A percentile compares a stretch with the other conserved stretches of the same genome.
Evolutionary conservation across 306 rosid genomes (phyloP).

Genomic region (Vicia villosa): DNA sequence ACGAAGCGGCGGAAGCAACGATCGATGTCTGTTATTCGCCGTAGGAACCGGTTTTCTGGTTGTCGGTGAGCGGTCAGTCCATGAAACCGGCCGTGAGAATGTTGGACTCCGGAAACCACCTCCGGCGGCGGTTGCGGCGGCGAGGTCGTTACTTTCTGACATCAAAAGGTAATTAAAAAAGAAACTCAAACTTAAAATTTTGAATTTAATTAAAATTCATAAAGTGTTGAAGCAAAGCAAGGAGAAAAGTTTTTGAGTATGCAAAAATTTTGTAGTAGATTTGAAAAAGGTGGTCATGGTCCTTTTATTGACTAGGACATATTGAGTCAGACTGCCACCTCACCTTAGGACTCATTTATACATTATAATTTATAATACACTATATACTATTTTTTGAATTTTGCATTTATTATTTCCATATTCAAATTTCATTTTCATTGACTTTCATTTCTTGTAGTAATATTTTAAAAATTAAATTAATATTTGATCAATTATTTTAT

Average conservation of each 20-base stretch:
- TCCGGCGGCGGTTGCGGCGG: constrained; percentile 17
- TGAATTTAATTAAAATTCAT: neutral
- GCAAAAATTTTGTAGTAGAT: neutral
- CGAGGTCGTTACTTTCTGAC: constrained; percentile 47
- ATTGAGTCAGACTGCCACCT: constrained; percentile 32
- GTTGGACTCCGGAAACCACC: constrained; percentile 34
- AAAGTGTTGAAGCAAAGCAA: neutral
- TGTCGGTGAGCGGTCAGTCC: constrained; percentile 76
- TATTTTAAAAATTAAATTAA: neutral
- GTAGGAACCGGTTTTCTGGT: constrained; percentile 45
- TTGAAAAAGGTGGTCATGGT: constrained; percentile 25
- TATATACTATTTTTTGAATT: neutral
- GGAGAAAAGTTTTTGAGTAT: neutral
- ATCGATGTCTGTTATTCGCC: constrained; percentile 50
- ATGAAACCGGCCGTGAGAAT: constrained; percentile 74
- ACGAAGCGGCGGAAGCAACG: constrained; percentile 76
- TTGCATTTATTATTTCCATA: constrained; percentile 11
- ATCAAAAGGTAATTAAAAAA: constrained; percentile 40
- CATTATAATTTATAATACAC: neutral
- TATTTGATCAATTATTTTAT: neutral
- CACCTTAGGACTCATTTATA: constrained; percentile 3
- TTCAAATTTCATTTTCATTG: constrained; percentile 10
- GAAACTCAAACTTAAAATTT: neutral
- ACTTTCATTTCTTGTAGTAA: neutral
- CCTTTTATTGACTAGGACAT: constrained; percentile 36